phyloP scores from a whole-genome alignment of 106 monocot species.

The Acorus calamus region DNA sequence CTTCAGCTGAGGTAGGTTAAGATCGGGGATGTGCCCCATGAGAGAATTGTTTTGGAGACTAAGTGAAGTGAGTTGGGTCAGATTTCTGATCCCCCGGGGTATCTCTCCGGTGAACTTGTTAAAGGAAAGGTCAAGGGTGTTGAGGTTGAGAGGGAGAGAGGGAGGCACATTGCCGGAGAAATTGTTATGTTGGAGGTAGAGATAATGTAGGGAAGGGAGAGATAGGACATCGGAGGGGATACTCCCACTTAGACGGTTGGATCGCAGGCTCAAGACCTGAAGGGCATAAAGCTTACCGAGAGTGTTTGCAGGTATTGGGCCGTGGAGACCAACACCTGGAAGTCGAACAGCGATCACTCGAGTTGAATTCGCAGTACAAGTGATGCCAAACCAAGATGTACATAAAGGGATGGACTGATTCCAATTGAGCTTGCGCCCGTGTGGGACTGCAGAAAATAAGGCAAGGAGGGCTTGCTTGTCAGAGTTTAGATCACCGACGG shows the following conservation, averaged over 20 bases:
- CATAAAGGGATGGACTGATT: constrained; percentile 40
- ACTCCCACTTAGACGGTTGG: constrained; percentile 51
- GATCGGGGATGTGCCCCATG: constrained; percentile 56
- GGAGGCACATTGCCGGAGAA: constrained; percentile 56
- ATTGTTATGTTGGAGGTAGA: constrained; percentile 85
- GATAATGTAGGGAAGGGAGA: constrained; percentile 52
- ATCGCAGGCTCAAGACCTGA: constrained; percentile 66
- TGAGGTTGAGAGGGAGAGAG: constrained; percentile 40
- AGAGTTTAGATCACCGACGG: constrained; percentile 46
- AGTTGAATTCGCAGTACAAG: constrained; percentile 36
- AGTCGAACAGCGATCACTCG: constrained; percentile 62
- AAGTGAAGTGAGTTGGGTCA: constrained; percentile 42
- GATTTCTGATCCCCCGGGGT: constrained; percentile 33
- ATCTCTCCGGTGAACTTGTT: constrained; percentile 64
- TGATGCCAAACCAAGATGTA: constrained; percentile 77
- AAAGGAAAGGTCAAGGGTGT: constrained; percentile 70
- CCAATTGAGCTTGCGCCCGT: constrained; percentile 84
- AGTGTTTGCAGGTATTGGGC: constrained; percentile 58
- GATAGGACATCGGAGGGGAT: constrained; percentile 62
- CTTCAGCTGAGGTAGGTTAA: constrained; percentile 37
- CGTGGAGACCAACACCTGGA: constrained; percentile 65
- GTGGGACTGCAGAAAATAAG: constrained; percentile 56
- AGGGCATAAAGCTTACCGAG: constrained; percentile 81
- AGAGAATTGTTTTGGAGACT: constrained; percentile 78
- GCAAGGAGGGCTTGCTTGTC: constrained; percentile 73